These are phyloP conservation scores for Ramaria rubella DNA, from an alignment of 768 basidiomycete genomes.

Conservation along the genomic window DNA sequence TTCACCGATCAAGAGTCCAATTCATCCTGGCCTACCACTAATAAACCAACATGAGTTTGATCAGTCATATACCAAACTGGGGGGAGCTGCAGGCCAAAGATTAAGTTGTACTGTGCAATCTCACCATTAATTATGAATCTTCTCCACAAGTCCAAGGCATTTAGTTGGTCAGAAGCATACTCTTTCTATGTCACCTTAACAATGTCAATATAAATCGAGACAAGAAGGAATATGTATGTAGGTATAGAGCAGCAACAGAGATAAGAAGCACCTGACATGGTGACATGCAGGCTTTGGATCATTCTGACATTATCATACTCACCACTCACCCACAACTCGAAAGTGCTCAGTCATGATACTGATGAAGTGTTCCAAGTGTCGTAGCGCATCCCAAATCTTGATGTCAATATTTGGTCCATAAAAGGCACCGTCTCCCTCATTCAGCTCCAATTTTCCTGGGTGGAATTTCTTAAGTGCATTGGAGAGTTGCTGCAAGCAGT, in stretches of 20 bases:
- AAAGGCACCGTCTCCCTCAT: slow-evolving; percentile 97
- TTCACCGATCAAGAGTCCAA: no score
- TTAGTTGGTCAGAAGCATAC: slow-evolving; percentile 73
- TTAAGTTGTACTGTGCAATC: slow-evolving; percentile 96
- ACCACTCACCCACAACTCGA: slow-evolving; percentile 98
- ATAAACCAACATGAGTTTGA: no score
- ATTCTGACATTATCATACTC: no score
- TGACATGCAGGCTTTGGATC: slow-evolving; percentile 74
- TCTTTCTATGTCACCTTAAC: slow-evolving; percentile 54
- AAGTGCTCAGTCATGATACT: slow-evolving; percentile 97
- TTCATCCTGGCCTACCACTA: no score
- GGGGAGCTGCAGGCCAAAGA: no score
- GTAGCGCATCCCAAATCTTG: slow-evolving; percentile 87
- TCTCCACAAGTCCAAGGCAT: slow-evolving; percentile 75
- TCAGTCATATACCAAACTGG: no score
- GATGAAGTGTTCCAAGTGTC: slow-evolving; percentile 88
- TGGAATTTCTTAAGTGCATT: slow-evolving; percentile 79
- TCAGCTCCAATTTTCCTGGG: slow-evolving; percentile 85
- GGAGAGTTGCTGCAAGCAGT: slow-evolving; percentile 77
- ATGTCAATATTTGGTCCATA: slow-evolving; percentile 99
- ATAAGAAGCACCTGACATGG: slow-evolving; percentile 95
- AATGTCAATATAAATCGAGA: not conserved
- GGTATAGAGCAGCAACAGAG: slow-evolving; percentile 85
- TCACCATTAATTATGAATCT: slow-evolving; percentile 97
- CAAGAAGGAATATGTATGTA: no score